Base-by-base conservation (phyloP, 179 eudicot genomes). In the Heliamphora ciliata region DNA sequence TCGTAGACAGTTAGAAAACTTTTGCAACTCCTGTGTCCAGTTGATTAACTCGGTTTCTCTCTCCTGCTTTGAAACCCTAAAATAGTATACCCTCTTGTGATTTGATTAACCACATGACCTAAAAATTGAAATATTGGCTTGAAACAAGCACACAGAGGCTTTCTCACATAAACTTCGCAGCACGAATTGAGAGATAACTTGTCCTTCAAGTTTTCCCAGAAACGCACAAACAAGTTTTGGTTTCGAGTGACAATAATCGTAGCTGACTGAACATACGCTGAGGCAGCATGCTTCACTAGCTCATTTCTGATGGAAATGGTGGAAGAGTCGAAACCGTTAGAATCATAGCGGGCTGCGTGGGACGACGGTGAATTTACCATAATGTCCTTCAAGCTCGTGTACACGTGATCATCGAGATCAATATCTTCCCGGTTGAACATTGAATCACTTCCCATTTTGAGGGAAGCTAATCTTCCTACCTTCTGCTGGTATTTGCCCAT, bases 311-410 rank as follows among this genome's bases (percentile, higher is more conserved):
- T 84, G 14, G 84, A 79, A 54, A 86, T 85, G 76, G 54, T 81
- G 40, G 89, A 81, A 9, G 84, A 78, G 66, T 83, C 76, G 2
- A 84, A 71, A 11, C 60, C 50, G 59, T 6, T 75, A 10, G 52
- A 59, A 0, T 79, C 82, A 4, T 54, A 52, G 40, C 10, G 50
- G 15, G 73, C 2, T 4, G 74, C 58, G 17, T 46, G 55, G 8
- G 61, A 52, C 1, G 84, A 18, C 55, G 84, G 56, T 4, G 87
- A 74, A 79, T 40, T 70, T 13, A 64, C 21, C 0, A 88, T 76
- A 15, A 88, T 73, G 82, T 88, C 89, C 76, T 82, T 85, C 81
- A 88, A 83, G 80, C 90, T 88, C 1, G 88, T 86, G 79, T 88
- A 88, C 1, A 52, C 71, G 0, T 70, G 84, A 59, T 76, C 77